phyloP scores from a whole-genome alignment of 2,329 filamentous ascomycete genomes.

The Orbilia blumenaviensis region DNA sequence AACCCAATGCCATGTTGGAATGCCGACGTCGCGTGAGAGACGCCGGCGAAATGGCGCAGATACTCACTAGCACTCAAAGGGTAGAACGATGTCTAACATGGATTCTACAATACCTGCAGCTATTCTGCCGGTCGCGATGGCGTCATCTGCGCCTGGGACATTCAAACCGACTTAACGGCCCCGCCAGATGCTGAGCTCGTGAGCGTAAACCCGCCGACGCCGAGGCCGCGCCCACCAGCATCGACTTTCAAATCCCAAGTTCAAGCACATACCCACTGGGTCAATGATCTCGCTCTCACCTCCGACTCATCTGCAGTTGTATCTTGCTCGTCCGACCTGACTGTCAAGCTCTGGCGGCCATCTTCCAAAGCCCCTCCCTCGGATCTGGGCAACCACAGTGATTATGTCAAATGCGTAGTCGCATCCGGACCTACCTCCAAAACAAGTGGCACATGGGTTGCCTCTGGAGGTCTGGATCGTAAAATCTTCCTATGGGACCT shows the following conservation, averaged over 20 bases:
- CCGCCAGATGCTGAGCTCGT: constrained; percentile 57
- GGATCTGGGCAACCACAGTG: constrained; percentile 86
- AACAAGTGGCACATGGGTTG: constrained; percentile 78
- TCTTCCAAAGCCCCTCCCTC: constrained; percentile 65
- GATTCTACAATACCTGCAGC: constrained; percentile 64
- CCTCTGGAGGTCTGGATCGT: constrained; percentile 90
- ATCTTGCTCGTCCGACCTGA: constrained; percentile 91
- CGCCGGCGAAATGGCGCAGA: neutral
- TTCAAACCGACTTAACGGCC: constrained; percentile 73
- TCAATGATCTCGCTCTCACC: constrained; percentile 88
- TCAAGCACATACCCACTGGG: constrained; percentile 90
- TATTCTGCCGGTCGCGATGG: constrained; percentile 97
- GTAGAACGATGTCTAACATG: constrained; percentile 32
- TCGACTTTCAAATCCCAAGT: constrained; percentile 71
- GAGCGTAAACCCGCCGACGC: constrained; percentile 32
- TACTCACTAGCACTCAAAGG: neutral
- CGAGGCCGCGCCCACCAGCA: constrained; percentile 60
- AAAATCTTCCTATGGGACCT: constrained; percentile 95
- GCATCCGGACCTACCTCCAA: constrained; percentile 74
- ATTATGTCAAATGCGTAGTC: constrained; percentile 84
- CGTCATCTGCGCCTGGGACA: constrained; percentile 93
- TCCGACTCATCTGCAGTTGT: constrained; percentile 81
- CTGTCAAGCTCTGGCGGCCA: constrained; percentile 91
- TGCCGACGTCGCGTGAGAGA: constrained; percentile 1
- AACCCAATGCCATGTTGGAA: neutral